Percentiles rank a stretch among this genome's conserved stretches.
These are phyloP conservation scores for Scenedesmus sp. DNA, from an alignment of 163 green algal genomes.

Conservation along the genomic window DNA sequence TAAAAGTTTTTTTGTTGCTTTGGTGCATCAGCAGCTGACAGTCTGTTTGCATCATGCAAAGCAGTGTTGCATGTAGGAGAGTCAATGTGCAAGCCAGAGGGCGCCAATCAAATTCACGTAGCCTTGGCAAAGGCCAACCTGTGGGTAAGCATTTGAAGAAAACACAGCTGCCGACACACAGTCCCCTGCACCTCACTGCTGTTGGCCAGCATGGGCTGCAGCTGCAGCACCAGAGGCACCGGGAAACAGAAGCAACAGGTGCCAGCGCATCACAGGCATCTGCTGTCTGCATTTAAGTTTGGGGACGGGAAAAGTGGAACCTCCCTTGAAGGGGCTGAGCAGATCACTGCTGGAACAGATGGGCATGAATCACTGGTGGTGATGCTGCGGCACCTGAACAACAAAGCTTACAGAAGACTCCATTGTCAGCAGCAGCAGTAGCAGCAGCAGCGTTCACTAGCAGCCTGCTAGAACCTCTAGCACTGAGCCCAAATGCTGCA, in stretches of 20 bases:
- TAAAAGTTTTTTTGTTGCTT: no score
- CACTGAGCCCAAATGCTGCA: no score
- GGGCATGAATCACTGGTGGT: background rate
- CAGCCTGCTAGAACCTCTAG: no score
- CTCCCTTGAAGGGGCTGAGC: background rate
- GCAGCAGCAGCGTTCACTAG: background rate
- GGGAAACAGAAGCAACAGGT: background rate
- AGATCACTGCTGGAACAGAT: background rate
- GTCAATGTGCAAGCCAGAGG: no score
- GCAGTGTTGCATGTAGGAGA: no score
- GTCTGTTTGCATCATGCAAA: no score
- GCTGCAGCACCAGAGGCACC: background rate
- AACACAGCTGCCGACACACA: background rate
- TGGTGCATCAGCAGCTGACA: no score
- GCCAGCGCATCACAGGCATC: background rate
- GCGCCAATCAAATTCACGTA: no score
- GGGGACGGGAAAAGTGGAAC: no score
- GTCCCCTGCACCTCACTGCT: no score
- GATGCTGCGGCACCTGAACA: background rate
- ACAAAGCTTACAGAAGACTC: background rate
- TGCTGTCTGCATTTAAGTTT: background rate
- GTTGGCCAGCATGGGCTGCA: background rate
- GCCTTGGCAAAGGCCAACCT: background rate
- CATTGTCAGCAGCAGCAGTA: background rate
- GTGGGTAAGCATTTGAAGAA: background rate